These are phyloP conservation scores for Limtongozyma cylindracea DNA, from an alignment of 805 yeast genomes.

Conservation along the genomic window DNA sequence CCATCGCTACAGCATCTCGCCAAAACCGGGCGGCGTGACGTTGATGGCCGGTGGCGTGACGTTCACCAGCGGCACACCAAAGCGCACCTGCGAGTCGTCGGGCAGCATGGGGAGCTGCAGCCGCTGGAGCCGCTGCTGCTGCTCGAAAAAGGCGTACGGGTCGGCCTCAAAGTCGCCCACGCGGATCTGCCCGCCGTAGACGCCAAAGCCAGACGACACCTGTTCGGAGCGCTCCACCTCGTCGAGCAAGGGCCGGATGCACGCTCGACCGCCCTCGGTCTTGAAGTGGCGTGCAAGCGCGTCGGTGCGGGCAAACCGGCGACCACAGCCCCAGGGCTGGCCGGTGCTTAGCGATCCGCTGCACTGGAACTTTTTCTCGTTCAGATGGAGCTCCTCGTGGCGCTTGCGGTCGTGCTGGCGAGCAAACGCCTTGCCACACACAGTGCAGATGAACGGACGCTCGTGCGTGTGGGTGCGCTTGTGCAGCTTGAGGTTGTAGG, in stretches of 20 bases:
- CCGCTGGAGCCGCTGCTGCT: too few species aligned
- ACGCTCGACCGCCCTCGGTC: slow-evolving; percentile 18
- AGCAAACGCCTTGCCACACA: slow-evolving; percentile 57
- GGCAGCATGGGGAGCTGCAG: too few species aligned
- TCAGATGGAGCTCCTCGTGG: slow-evolving; percentile 35
- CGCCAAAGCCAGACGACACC: too few species aligned
- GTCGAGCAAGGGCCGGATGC: slow-evolving; percentile 13
- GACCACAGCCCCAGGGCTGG: slow-evolving; percentile 17
- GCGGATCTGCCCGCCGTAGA: too few species aligned
- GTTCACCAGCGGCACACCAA: too few species aligned
- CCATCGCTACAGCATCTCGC: too few species aligned
- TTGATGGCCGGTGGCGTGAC: too few species aligned
- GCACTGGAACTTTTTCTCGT: slow-evolving; percentile 53
- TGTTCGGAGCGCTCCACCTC: slow-evolving; percentile 14
- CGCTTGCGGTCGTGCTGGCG: slow-evolving; percentile 18
- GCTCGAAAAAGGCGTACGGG: too few species aligned
- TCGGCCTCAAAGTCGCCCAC: too few species aligned
- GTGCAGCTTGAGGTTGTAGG: slow-evolving; percentile 82
- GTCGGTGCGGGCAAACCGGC: slow-evolving; percentile 19
- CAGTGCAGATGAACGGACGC: slow-evolving; percentile 45
- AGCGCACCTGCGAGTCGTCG: too few species aligned
- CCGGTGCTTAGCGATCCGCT: slow-evolving; percentile 33
- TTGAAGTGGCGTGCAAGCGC: slow-evolving; percentile 19
- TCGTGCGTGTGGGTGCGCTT: slow-evolving; percentile 77
- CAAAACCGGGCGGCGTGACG: too few species aligned